Evolutionary conservation across 208 protist species (phyloP), one percentile per base, ranked within the genome.

Genomic region (Zelonia costaricensis): DNA sequence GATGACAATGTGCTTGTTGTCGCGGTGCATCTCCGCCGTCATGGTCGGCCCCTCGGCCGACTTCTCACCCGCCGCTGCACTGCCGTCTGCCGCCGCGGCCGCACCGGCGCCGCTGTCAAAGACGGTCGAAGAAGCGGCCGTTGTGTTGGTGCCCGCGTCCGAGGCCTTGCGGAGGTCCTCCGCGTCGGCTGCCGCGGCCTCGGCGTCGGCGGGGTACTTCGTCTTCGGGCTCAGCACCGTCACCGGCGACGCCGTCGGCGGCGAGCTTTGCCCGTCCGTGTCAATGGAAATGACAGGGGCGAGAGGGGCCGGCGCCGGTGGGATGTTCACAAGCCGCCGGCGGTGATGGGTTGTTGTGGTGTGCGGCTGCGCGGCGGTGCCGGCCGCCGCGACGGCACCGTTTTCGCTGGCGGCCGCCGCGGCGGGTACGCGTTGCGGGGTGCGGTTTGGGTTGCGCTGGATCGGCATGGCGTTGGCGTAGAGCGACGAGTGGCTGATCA

Each of bases 1-100:
- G 8, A 61, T 28, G 15, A 72, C 60, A 13, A 72, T 59, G 25
- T 36, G 56, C 51, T 53, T 57, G 44, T 61, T 69, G 28, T 60
- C 55, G 3, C 36, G 48, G 20, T 69, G 62, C 18, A 25, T 9
- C 15, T 61, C 55, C 2, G 62, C 42, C 5, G 42, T 47, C 15
- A 36, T 39, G 10, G 59, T 9, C 4, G 53, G 5, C 16, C 54
- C 62, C 36, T 65, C 57, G 8, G 49, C 47, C 35, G 31, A 7
- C 30, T n/a, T 56, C 0, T 15, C 38, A 40, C 30, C 20, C 30
- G 12, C 45, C 6, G 16, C 9, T 35, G 52, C 45, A 25, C 10
- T 31, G 0, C 12, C 23, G 1, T 27, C 27, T 16, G 20, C 23
- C 23, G 36, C 28, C n/a, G 23, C 15, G 16, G 25, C 23, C 13